A percentile compares a stretch with the other conserved stretches of the same genome.
phyloP scores from a whole-genome alignment of 2,329 filamentous ascomycete genomes.

The Nothopassalora personata region DNA sequence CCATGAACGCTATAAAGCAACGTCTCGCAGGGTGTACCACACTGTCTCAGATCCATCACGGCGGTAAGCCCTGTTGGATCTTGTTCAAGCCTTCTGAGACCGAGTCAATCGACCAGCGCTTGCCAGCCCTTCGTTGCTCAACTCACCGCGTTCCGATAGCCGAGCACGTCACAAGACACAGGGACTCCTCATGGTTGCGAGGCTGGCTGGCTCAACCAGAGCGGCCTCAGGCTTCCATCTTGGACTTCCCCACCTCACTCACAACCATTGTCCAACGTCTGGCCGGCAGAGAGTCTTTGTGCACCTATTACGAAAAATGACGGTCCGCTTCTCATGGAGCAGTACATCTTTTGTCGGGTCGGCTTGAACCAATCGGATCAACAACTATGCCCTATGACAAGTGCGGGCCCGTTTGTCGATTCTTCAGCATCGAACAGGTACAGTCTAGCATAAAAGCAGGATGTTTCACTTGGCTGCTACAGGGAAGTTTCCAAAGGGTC shows the following conservation, averaged over 20 bases:
- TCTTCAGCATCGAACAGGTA: background rate
- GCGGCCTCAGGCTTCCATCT: background rate
- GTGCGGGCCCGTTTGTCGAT: background rate
- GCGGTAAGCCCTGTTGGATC: background rate
- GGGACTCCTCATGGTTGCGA: background rate
- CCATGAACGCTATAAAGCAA: background rate
- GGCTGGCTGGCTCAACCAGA: background rate
- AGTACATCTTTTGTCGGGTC: background rate
- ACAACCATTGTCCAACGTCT: background rate
- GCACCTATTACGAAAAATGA: background rate
- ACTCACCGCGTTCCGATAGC: background rate
- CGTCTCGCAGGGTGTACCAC: background rate
- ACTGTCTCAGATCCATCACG: background rate
- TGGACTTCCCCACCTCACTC: background rate
- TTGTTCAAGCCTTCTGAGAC: background rate
- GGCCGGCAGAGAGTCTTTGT: background rate
- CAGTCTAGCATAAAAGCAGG: background rate
- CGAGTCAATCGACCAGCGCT: background rate
- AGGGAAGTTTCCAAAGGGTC: background rate
- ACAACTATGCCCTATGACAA: background rate
- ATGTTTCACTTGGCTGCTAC: background rate
- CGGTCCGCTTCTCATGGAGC: background rate
- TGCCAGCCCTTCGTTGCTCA: background rate
- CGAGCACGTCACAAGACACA: background rate
- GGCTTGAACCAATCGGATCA: background rate